Evolutionary conservation across 306 rosid species (phyloP), one percentile per base, ranked within the genome.

Genomic region (Quillaja saponaria): DNA sequence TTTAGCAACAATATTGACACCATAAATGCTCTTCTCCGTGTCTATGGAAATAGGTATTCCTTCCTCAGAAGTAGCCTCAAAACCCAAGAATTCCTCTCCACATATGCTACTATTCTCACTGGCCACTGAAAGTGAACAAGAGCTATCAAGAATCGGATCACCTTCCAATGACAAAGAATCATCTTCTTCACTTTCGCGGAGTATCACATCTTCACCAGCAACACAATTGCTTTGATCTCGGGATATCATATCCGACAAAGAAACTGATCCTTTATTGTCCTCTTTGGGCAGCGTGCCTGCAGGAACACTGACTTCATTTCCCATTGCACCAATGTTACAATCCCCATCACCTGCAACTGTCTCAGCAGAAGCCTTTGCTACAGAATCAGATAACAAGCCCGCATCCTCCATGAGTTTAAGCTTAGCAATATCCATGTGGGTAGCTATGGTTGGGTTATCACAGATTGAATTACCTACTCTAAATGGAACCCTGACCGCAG

Each of bases 401-500:
- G 78, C 65, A 76, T 85, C 90, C 16, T 81, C 71, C 88, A 85
- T 85, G 68, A 90, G 79, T 82, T 84, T 80, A 66, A 86, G 84
- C 59, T 84, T 80, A 58, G 89, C 74, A 78, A 90, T 72, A 66
- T 85, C 87, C 81, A 87, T 71, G 80, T 61, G 77, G 62, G 76
- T 64, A 58, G 76, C 85, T 77, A 74, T 35, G 46, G 71, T 68
- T 71, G 95, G 68, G 64, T 78, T 85, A 80, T 87, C 91, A 72
- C 82, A 85, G 76, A 83, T 83, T 47, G 81, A 82, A 76, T 87
- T 85, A 81, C 87, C 91, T 85, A 87, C 80, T 71, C 76, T 65
- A 64, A 88, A 84, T 71, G 95, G 85, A 82, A 88, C 84, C 14
- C 74, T 60, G 44, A 82, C 82, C 35, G 79, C 80, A 48, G 80